Percentiles rank a stretch among this genome's conserved stretches.
phyloP scores from a whole-genome alignment of 257 asterid species.

The Solanum bulbocastanum region DNA sequence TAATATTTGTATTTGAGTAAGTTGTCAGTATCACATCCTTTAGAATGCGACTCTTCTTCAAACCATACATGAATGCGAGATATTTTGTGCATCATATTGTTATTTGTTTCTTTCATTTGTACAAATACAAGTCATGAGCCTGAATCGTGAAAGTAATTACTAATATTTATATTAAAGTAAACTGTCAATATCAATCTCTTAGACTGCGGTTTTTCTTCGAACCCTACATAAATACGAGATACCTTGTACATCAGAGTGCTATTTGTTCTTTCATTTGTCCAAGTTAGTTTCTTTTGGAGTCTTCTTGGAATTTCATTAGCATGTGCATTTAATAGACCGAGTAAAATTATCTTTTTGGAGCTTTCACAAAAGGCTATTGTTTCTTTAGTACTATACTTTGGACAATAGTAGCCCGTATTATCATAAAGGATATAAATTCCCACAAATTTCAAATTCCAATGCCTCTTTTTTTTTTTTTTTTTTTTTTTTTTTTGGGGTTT shows the following conservation, averaged over 20 bases:
- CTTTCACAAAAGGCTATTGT: background rate
- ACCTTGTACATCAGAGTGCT: background rate
- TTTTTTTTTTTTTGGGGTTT: background rate
- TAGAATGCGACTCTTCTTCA: background rate
- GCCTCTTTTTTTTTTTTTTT: background rate
- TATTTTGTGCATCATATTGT: background rate
- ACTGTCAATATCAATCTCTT: background rate
- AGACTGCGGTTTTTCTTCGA: fast-evolving
- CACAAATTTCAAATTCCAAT: conserved; percentile 59
- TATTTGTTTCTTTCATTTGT: background rate
- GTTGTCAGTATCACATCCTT: background rate
- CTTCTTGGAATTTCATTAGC: background rate
- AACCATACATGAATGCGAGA: background rate
- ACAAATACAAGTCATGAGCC: background rate
- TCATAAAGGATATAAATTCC: background rate
- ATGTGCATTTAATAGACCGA: background rate
- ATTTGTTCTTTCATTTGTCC: background rate
- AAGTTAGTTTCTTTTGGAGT: background rate
- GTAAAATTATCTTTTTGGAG: background rate
- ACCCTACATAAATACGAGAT: background rate
- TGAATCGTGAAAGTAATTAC: no score
- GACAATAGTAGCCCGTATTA: background rate
- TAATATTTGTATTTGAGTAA: no score
- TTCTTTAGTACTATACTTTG: background rate
- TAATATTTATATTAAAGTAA: no score